phyloP scores from a whole-genome alignment of 257 asterid species.

The Solanum medicagineum region DNA sequence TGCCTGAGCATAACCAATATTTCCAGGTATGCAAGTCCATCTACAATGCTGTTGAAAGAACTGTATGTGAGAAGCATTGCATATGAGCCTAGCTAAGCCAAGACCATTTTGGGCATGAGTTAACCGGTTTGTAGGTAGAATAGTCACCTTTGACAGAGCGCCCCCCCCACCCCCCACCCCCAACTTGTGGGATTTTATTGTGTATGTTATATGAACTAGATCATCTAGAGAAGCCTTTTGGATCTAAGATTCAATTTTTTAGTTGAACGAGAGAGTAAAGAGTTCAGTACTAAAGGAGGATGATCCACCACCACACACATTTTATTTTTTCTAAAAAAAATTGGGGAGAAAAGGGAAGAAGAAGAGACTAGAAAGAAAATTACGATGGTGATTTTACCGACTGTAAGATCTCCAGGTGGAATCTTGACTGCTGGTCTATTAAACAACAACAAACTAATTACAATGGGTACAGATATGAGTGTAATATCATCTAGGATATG shows the following conservation, averaged over 20 bases:
- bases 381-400: neutral
- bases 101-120: neutral
- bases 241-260: neutral
- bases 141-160: neutral
- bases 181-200: no score
- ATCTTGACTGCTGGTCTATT: neutral
- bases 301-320: neutral
- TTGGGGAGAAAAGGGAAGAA: neutral
- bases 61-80: neutral
- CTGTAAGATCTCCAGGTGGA: neutral
- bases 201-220: neutral
- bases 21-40: conserved; percentile 50
- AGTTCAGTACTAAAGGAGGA: neutral
- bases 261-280: neutral
- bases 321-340: neutral
- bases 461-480: neutral
- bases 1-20: conserved; percentile 83
- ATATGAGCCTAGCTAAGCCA: neutral
- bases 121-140: neutral
- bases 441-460: neutral
- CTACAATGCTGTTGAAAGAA: neutral
- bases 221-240: neutral
- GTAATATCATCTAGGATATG: neutral
- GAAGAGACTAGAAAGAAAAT: neutral
- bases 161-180: no score